Percentiles rank a stretch among this genome's conserved stretches.
These are phyloP conservation scores for Nicotiana rustica DNA, from an alignment of 305 asterid species.

Conservation along the genomic window DNA sequence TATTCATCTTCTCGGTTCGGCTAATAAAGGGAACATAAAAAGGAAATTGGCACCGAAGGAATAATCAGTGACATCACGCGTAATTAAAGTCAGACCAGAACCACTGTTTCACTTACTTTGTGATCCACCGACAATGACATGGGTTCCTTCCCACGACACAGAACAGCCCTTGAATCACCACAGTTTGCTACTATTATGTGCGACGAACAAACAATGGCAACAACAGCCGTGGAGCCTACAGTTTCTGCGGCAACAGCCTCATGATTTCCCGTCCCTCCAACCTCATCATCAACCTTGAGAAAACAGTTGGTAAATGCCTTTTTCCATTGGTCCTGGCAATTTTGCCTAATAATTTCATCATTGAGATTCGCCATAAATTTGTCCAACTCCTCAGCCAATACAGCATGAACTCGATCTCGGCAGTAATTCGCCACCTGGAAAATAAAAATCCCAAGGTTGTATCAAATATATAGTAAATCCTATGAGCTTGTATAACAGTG, in stretches of 20 bases:
- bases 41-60: background rate
- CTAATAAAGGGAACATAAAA: slow-evolving; percentile 44
- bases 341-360: slow-evolving; percentile 41
- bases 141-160: slow-evolving; percentile 87
- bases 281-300: slow-evolving; percentile 81
- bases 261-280: slow-evolving; percentile 59
- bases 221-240: slow-evolving; percentile 95
- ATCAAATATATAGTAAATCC: slow-evolving; percentile 5
- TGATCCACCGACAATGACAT: slow-evolving; percentile 83
- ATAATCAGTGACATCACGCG: background rate
- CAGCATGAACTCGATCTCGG: slow-evolving; percentile 70
- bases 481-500: slow-evolving; percentile 5
- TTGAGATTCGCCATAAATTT: slow-evolving; percentile 45
- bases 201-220: slow-evolving; percentile 83
- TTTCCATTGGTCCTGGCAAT: slow-evolving; percentile 73
- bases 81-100: background rate
- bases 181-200: slow-evolving; percentile 91
- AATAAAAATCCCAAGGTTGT: slow-evolving; percentile 30
- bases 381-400: slow-evolving; percentile 74
- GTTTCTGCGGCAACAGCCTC: slow-evolving; percentile 89
- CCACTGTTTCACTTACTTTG: slow-evolving; percentile 58
- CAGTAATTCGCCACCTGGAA: slow-evolving; percentile 92
- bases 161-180: slow-evolving; percentile 98
- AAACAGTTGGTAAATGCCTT: slow-evolving; percentile 72
- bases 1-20: slow-evolving; percentile 96